Base-by-base conservation (phyloP, 345 rosid genomes). In the Aquilaria malaccensis region DNA sequence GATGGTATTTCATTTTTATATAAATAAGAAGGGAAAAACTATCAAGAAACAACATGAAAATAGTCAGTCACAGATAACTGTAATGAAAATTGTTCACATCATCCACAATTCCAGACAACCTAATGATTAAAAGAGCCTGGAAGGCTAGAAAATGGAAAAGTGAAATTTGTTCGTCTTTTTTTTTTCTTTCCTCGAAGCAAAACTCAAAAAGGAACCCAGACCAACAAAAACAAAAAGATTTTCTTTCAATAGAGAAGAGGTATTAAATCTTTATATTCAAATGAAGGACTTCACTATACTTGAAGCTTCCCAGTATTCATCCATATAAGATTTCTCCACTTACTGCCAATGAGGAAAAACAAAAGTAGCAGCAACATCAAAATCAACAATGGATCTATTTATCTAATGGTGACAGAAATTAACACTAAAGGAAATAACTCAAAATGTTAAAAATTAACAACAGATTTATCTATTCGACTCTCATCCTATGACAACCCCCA, bases 31-130 rank as follows among this genome's bases (percentile, higher is more conserved):
- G 7, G 43, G 7, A 3, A 37, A 37, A 37, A 37, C 22, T 22
- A 22, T 22, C 22, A 22, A 22, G 22, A 22, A 22, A 22, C 0
- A 22, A 22, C 22, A 22, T 22, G 22, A 22, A 15, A 54, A 43
- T 46, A 30, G 63, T 84, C 86, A 81, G 86, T 13, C 86, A 81
- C 82, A 86, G 86, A 81, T 79, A 84, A 84, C 89, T 79, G 84
- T 74, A 67, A 55, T 63, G 14, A 22, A 37, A 48, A 10, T 10
- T 11, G 52, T 55, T 77, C 68, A 75, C 84, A 70, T 79, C 86
- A 77, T 61, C 1, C 84, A 75, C 71, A 62, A 59, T 63, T 62
- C 46, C n/a, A 29, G 2, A 5, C 55, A 62, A 64, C 45, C 58
- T 49, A 58, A 47, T 14, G 45, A 30, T 5, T 10, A 10, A 5